Base-by-base conservation (phyloP, 2,329 filamentous ascomycete genomes). In the Nakataea oryzae region DNA sequence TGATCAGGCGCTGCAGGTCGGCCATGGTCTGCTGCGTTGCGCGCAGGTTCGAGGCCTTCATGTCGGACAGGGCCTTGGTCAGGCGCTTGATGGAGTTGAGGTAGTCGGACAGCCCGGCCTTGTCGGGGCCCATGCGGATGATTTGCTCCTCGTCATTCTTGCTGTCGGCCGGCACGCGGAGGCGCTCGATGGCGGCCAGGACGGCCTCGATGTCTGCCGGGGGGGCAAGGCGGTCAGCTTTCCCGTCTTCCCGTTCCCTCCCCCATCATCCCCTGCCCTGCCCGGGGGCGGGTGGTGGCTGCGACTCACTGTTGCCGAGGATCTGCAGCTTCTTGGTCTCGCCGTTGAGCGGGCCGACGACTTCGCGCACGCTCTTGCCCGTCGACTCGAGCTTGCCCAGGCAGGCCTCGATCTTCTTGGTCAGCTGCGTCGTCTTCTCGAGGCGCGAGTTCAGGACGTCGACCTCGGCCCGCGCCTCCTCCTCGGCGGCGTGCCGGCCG, bases 341-440 rank as follows among this genome's bases (percentile, higher is more conserved):
- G 69, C 89, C 90, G 71, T 93, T 96, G 55, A 99, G 88, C 11
- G 95, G 95, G 0, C 91, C 91, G 62, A 96, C 92, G 13, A 96
- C 93, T 71, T 96, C 91, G 70, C 91, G 88, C 26, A 97, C 92
- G 64, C 89, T 93, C 75, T 92, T 91, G 24, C 93, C 95, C 61
- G 91, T 96, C 50, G 88, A 86, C 69, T 97, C 92, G 41, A 99
- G 81, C 62, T 93, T 85, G 50, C 86, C 84, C 67, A 97, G 82
- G 60, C 91, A 96, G 30, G 90, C 88, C 74, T 96, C 90, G 62
- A 99, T 97, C 79, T 96, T 96, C 79, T 95, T 96, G 34, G 92
- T 96, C 72, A 97, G 83, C 71, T 91, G 86, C 64, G 92, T 89
- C 68, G 96, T 96, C 82, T 96, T 97, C 69, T 96, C 91, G 65